Conservation (phyloP, 139 green algal species). For the Zygnema cylindricum region DNA sequence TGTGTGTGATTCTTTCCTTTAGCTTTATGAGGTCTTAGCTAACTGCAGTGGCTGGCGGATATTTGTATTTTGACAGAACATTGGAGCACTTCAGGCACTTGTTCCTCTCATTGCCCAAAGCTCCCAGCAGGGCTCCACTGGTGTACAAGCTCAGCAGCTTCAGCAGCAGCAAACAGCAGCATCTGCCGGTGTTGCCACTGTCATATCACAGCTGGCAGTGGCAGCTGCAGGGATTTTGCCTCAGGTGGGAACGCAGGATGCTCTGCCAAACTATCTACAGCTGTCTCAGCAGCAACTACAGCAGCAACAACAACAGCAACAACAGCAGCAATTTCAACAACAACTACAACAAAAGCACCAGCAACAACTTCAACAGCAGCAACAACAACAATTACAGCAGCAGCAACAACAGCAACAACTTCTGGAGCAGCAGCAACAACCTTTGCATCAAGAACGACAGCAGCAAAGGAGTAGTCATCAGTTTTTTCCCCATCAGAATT, state of each 20-base stretch:
- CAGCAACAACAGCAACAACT: slow-evolving; percentile 8
- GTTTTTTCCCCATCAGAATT: background rate
- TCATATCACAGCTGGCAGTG: slow-evolving; percentile 47
- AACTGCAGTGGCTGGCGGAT: background rate
- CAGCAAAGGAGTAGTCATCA: background rate
- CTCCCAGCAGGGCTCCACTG: background rate
- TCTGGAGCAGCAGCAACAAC: slow-evolving; percentile 6
- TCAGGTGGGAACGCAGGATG: slow-evolving; percentile 23
- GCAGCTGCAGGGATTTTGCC: slow-evolving; percentile 47
- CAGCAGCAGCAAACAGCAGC: slow-evolving; percentile 45
- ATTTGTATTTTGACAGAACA: no score
- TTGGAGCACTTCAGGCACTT: slow-evolving; percentile 42
- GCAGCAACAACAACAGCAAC: slow-evolving; percentile 8
- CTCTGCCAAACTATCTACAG: background rate
- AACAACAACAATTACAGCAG: background rate
- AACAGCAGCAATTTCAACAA: slow-evolving; percentile 7
- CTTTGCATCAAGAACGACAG: background rate
- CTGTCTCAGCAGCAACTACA: background rate
- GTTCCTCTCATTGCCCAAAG: slow-evolving; percentile 45
- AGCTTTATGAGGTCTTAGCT: background rate
- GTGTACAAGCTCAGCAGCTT: slow-evolving; percentile 46
- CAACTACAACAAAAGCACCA: slow-evolving; percentile 6
- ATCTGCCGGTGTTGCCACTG: slow-evolving; percentile 35
- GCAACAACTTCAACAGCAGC: slow-evolving; percentile 13
- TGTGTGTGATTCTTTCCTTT: background rate